Percentiles rank a stretch among this genome's conserved stretches.
Evolutionary conservation across 345 rosid genomes (phyloP).

Genomic region (Brassica rapa): DNA sequence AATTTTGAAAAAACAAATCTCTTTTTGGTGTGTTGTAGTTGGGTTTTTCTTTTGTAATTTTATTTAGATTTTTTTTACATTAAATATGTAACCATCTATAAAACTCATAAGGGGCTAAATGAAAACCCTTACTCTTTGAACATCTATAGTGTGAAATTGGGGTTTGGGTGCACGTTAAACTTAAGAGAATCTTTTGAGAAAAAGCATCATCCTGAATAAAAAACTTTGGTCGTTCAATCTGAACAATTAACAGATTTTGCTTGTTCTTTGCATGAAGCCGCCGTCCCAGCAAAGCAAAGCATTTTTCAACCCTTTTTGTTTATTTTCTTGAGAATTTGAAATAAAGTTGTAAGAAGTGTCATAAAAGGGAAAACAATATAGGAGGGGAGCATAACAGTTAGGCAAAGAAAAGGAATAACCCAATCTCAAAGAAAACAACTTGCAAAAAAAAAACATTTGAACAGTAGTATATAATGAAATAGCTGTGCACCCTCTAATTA

Average conservation of each 20-base stretch:
- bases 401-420: slow-evolving; percentile 42
- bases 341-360: slow-evolving; percentile 2
- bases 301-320: background rate
- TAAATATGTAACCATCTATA: background rate
- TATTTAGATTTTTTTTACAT: too few species aligned
- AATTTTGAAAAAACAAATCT: too few species aligned
- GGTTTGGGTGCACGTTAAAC: background rate
- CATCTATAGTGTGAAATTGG: background rate
- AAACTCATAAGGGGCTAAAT: background rate
- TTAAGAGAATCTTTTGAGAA: background rate
- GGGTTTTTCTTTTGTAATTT: too few species aligned
- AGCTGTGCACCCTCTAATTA: background rate
- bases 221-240: background rate
- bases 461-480: slow-evolving; percentile 25
- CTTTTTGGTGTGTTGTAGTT: too few species aligned
- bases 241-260: slow-evolving; percentile 5
- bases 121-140: background rate
- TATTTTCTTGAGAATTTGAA: background rate
- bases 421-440: slow-evolving; percentile 22
- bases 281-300: slow-evolving; percentile 33
- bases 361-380: slow-evolving; percentile 13
- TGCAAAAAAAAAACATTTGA: background rate
- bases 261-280: slow-evolving; percentile 14
- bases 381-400: slow-evolving; percentile 16
- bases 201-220: background rate